A percentile compares a stretch with the other conserved stretches of the same genome.
phyloP scores from a whole-genome alignment of 495 filamentous ascomycete genomes.

The Penicillium ochrochloron region DNA sequence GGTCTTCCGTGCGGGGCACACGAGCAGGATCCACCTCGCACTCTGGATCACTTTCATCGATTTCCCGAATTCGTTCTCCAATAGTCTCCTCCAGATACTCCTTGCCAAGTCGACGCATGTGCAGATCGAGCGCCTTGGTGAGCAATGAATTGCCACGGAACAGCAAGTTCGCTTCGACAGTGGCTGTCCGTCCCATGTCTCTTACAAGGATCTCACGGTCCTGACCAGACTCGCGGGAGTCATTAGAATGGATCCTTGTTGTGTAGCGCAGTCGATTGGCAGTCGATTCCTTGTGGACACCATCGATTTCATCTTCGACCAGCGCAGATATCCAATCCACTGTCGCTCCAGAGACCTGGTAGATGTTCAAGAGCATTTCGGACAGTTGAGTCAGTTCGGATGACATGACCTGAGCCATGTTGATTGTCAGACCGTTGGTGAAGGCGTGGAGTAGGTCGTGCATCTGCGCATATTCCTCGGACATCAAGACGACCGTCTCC shows the following conservation, averaged over 20 bases:
- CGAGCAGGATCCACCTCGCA: conserved; percentile 91
- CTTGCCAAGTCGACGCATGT: conserved; percentile 93
- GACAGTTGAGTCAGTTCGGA: conserved; percentile 77
- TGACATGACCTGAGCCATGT: conserved; percentile 80
- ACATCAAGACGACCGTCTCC: conserved; percentile 86
- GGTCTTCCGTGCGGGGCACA: conserved; percentile 70
- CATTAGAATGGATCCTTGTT: conserved; percentile 76
- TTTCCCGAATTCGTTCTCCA: conserved; percentile 80
- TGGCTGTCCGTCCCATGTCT: conserved; percentile 60
- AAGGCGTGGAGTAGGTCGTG: conserved; percentile 86
- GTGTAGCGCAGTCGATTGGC: conserved; percentile 75
- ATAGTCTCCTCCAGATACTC: conserved; percentile 92
- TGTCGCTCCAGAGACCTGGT: conserved; percentile 88
- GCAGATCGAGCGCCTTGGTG: conserved; percentile 89
- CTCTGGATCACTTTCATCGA: conserved; percentile 84
- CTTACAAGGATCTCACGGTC: conserved; percentile 66
- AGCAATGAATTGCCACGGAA: conserved; percentile 95
- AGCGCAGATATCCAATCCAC: conserved; percentile 91
- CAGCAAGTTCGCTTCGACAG: conserved; percentile 85
- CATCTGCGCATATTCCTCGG: conserved; percentile 81
- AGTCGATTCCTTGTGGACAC: conserved; percentile 74
- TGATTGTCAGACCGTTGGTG: conserved; percentile 77
- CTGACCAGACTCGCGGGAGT: conserved; percentile 66
- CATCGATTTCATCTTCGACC: conserved; percentile 97
- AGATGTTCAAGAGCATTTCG: conserved; percentile 90